phyloP scores from a whole-genome alignment of 2,329 filamentous ascomycete species.

The Fusarium continuum region DNA sequence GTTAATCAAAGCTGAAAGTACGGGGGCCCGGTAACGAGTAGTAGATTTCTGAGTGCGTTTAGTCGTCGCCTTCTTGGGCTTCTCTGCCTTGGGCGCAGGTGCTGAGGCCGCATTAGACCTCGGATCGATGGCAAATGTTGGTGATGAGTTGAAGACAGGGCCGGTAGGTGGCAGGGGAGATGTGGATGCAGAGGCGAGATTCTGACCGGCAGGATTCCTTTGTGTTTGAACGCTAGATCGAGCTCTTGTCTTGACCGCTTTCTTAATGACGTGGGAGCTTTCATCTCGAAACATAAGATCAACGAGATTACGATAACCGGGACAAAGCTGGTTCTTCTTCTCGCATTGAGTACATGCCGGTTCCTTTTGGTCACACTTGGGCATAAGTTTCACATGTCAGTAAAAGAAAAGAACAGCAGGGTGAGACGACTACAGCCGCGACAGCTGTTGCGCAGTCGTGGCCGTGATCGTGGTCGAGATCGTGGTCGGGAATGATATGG shows the following conservation, averaged over 20 bases:
- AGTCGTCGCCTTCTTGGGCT: constrained; percentile 5
- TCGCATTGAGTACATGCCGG: constrained; percentile 64
- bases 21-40: constrained; percentile 25
- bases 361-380: constrained; percentile 62
- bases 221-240: constrained; percentile 40
- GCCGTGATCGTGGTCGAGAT: background rate
- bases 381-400: constrained; percentile 9
- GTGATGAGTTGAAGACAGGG: constrained; percentile 9
- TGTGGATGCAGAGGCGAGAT: constrained; percentile 27
- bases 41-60: constrained; percentile 23
- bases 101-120: background rate
- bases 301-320: constrained; percentile 64
- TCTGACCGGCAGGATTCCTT: constrained; percentile 21
- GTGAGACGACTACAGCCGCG: background rate
- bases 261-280: constrained; percentile 64
- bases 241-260: constrained; percentile 52
- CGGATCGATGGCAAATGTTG: constrained; percentile 8
- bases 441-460: background rate
- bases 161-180: constrained; percentile 20
- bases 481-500: background rate
- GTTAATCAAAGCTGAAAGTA: constrained; percentile 41
- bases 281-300: constrained; percentile 68
- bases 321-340: constrained; percentile 61
- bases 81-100: constrained; percentile 7
- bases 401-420: background rate